Conservation (phyloP, 306 rosid species). For the Ziziphus jujuba region DNA sequence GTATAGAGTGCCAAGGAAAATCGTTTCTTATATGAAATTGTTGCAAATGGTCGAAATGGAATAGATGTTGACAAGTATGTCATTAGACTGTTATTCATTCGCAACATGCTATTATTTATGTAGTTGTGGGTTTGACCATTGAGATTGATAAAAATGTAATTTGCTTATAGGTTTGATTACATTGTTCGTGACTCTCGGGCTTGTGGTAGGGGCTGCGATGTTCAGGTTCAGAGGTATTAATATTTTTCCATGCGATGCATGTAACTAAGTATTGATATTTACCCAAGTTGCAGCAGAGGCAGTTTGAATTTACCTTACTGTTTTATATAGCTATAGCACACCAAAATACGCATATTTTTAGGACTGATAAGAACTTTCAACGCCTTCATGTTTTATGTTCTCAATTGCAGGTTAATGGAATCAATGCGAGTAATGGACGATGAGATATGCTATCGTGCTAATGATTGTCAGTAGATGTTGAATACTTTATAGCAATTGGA, state of each 20-base stretch:
- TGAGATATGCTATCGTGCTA: slow-evolving; percentile 82
- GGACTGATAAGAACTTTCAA: slow-evolving; percentile 13
- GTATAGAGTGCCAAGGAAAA: slow-evolving; percentile 60
- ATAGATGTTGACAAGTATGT: slow-evolving; percentile 93
- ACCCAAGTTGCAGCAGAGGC: slow-evolving; percentile 2
- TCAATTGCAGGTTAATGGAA: slow-evolving; percentile 68
- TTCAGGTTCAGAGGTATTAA: slow-evolving; percentile 73
- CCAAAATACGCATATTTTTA: too few species aligned
- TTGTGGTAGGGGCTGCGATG: slow-evolving; percentile 87
- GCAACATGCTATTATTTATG: slow-evolving; percentile 2
- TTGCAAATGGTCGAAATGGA: slow-evolving; percentile 93
- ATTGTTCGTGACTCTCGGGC: slow-evolving; percentile 91
- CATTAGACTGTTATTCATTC: slow-evolving; percentile 9
- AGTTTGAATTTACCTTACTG: slow-evolving; percentile 15
- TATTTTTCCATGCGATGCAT: slow-evolving; percentile 20
- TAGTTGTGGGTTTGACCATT: slow-evolving; percentile 14
- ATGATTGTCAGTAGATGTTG: slow-evolving; percentile 65
- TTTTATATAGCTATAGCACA: slow-evolving; percentile 17
- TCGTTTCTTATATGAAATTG: slow-evolving; percentile 83
- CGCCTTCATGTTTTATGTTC: slow-evolving; percentile 10
- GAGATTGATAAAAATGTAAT: neutral
- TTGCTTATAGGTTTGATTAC: slow-evolving; percentile 78
- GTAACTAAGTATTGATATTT: slow-evolving; percentile 22
- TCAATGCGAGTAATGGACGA: slow-evolving; percentile 79
- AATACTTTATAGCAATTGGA: neutral